Evolutionary conservation across 371 early-diverging fungal species (phyloP).

Genomic region (Sporodiniella umbellata): DNA sequence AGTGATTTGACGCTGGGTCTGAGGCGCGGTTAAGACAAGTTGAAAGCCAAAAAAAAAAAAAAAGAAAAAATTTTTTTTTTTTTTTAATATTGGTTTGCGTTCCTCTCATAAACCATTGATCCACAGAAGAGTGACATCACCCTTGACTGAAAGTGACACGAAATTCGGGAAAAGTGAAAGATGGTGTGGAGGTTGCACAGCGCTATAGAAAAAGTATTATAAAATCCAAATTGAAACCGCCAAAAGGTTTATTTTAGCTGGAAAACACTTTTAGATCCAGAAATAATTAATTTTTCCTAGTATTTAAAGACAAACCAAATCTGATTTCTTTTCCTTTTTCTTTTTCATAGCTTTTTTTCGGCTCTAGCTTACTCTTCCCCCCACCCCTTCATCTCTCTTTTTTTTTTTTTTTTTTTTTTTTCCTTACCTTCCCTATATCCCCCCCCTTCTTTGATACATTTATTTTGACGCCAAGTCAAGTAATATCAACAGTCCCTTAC

Average conservation of each 20-base stretch:
- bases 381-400: too few relatives aligned
- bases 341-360: slow-evolving; percentile 1
- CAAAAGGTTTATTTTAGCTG: slow-evolving; percentile 1
- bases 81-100: background rate
- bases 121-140: background rate
- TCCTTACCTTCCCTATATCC: background rate
- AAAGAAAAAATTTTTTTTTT: background rate
- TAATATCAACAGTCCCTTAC: too few relatives aligned
- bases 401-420: background rate
- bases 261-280: too few relatives aligned
- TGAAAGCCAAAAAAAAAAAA: too few relatives aligned
- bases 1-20: background rate
- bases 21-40: too few relatives aligned
- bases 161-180: background rate
- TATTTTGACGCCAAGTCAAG: background rate
- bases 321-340: background rate
- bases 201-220: slow-evolving; percentile 1
- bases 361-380: background rate
- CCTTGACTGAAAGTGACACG: background rate
- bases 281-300: too few relatives aligned
- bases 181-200: background rate
- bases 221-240: slow-evolving; percentile 3
- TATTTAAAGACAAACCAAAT: background rate
- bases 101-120: background rate
- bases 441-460: background rate